A percentile compares a stretch with the other conserved stretches of the same genome.
Evolutionary conservation across 768 basidiomycete species (phyloP).

Genomic region (Sutorius australiensis): DNA sequence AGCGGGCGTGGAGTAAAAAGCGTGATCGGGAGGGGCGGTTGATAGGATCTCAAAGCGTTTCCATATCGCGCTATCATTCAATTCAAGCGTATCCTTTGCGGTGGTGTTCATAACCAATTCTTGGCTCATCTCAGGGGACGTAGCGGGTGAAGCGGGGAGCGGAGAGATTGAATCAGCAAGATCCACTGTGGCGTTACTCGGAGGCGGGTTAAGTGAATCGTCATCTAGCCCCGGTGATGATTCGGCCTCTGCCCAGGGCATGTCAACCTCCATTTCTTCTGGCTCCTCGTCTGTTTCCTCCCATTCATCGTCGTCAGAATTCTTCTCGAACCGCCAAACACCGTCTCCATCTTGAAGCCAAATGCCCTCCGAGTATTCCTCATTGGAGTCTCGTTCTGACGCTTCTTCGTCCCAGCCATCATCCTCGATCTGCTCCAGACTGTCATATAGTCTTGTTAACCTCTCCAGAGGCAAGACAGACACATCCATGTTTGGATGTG

Average conservation of each 20-base stretch:
- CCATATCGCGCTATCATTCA: constrained; percentile 52
- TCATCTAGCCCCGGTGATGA: constrained; percentile 16
- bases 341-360: constrained; percentile 44
- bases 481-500: constrained; percentile 54
- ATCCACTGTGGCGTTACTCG: constrained; percentile 18
- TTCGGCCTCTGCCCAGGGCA: constrained; percentile 28
- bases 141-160: constrained; percentile 26
- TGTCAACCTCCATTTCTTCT: constrained; percentile 37
- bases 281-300: constrained; percentile 34
- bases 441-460: constrained; percentile 75
- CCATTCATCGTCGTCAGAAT: constrained; percentile 39
- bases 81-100: constrained; percentile 26
- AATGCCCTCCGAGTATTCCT: constrained; percentile 40
- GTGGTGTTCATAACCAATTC: constrained; percentile 26
- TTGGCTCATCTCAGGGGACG: constrained; percentile 33
- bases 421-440: constrained; percentile 74
- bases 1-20: constrained; percentile 61
- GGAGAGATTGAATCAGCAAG: constrained; percentile 22
- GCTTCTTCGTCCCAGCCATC: constrained; percentile 49
- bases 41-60: constrained; percentile 78
- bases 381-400: constrained; percentile 35
- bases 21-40: constrained; percentile 77
- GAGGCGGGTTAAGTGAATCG: constrained; percentile 12
- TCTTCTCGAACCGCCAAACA: constrained; percentile 30
- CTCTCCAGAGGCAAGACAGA: constrained; percentile 58